These are phyloP conservation scores for Aspergillus sp. DNA, from an alignment of 2,329 filamentous ascomycete genomes.

Conservation along the genomic window DNA sequence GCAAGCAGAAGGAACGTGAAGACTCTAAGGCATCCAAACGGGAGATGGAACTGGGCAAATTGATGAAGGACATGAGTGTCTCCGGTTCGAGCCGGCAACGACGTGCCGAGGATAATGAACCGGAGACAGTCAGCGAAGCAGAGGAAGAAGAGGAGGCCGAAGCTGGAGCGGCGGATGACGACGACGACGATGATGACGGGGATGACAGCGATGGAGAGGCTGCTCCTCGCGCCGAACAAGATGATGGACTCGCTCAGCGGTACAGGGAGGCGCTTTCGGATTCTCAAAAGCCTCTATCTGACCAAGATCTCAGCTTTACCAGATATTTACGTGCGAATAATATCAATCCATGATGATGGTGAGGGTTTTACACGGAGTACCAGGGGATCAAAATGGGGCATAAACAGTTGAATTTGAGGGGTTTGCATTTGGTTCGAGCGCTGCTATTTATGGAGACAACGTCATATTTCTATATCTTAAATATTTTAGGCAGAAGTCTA, in stretches of 20 bases:
- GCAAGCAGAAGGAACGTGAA: conserved; percentile 62
- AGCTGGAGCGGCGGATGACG: conserved; percentile 43
- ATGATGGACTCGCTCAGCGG: conserved; percentile 61
- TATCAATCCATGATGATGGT: conserved; percentile 20
- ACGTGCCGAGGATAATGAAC: conserved; percentile 19
- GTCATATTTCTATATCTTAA: neutral
- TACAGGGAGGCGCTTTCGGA: conserved; percentile 68
- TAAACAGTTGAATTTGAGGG: too few relatives aligned
- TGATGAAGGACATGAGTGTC: conserved; percentile 88
- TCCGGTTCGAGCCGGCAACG: conserved; percentile 29
- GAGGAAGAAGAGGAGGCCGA: conserved; percentile 44
- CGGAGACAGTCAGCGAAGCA: conserved; percentile 42
- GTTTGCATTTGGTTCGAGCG: neutral
- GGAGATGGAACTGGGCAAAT: conserved; percentile 75
- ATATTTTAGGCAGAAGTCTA: too few relatives aligned
- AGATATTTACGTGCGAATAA: conserved; percentile 39
- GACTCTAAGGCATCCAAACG: conserved; percentile 62
- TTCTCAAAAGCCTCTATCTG: conserved; percentile 27
- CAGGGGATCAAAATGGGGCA: too few relatives aligned
- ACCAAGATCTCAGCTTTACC: conserved; percentile 45
- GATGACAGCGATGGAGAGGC: conserved; percentile 45
- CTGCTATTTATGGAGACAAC: neutral
- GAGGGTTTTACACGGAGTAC: neutral
- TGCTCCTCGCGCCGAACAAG: conserved; percentile 50
- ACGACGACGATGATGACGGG: conserved; percentile 39